Evolutionary conservation across 2,329 filamentous ascomycete genomes (phyloP).

Genomic region (Colletotrichum sp.): DNA sequence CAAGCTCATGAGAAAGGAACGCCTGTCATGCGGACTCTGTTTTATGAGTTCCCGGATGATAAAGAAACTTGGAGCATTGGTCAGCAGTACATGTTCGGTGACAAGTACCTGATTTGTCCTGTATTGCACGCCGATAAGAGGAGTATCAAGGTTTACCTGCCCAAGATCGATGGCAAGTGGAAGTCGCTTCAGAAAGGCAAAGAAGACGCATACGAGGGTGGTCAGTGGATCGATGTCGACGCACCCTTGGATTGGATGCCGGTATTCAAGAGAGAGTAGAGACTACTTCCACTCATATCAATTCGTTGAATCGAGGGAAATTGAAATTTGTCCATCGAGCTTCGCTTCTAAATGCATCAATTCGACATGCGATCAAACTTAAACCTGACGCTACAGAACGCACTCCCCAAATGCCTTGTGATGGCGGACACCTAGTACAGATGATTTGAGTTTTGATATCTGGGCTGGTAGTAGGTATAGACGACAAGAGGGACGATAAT

Average conservation of each 20-base stretch:
- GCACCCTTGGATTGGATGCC: constrained; percentile 24
- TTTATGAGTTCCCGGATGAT: constrained; percentile 68
- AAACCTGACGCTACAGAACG: not conserved
- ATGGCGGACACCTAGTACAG: not conserved
- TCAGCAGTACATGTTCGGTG: constrained; percentile 69
- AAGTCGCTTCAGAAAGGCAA: constrained; percentile 10
- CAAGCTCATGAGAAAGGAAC: constrained; percentile 64
- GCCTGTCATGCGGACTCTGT: constrained; percentile 66
- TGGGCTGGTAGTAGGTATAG: too few species aligned
- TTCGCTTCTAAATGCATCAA: not conserved
- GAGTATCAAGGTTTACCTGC: constrained; percentile 57
- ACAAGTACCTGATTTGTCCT: constrained; percentile 62
- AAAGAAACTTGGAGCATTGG: constrained; percentile 59
- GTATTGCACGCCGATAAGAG: constrained; percentile 54
- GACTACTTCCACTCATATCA: not conserved
- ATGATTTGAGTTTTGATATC: not conserved
- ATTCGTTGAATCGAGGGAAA: not conserved
- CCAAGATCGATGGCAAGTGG: constrained; percentile 28
- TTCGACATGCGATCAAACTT: not conserved
- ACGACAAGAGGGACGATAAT: too few species aligned
- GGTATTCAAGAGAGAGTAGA: constrained; percentile 12
- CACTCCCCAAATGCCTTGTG: not conserved
- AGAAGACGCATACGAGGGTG: not conserved
- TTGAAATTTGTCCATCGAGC: not conserved
- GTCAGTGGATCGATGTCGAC: constrained; percentile 17